A percentile compares a stretch with the other conserved stretches of the same genome.
phyloP scores from a whole-genome alignment of 305 asterid species.

The Fraxinus platypoda region DNA sequence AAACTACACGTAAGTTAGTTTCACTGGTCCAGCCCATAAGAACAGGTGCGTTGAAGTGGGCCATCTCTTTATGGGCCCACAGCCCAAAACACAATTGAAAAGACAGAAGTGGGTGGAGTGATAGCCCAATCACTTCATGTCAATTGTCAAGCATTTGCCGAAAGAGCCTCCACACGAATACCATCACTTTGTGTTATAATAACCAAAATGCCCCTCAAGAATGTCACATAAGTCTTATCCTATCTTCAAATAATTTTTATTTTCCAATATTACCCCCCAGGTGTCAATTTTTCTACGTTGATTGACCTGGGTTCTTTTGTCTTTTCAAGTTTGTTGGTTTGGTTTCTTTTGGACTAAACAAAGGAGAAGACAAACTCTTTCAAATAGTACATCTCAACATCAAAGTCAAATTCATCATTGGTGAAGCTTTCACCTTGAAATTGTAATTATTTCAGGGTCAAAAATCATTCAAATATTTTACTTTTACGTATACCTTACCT shows the following conservation, averaged over 20 bases:
- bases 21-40: conserved; percentile 33
- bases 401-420: conserved; percentile 3
- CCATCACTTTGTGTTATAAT: conserved; percentile 8
- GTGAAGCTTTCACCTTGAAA: not conserved
- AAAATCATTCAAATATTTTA: not conserved
- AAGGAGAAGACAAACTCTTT: conserved; percentile 24
- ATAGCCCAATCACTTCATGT: conserved; percentile 47
- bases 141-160: conserved; percentile 27
- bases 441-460: not conserved
- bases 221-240: not conserved
- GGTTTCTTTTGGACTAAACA: not conserved
- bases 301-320: not conserved
- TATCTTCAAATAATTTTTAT: not conserved
- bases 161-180: conserved; percentile 2
- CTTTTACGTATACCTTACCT: not conserved
- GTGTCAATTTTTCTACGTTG: conserved; percentile 16
- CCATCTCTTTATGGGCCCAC: conserved; percentile 44
- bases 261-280: conserved; percentile 5
- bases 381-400: conserved; percentile 22
- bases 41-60: conserved; percentile 59
- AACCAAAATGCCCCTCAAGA: conserved; percentile 16
- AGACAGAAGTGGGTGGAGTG: conserved; percentile 32
- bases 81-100: conserved; percentile 17
- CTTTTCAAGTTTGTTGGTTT: not conserved
- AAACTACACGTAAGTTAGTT: conserved; percentile 21